phyloP scores from a whole-genome alignment of 2,329 filamentous ascomycete genomes.

The Exophiala viscosa region DNA sequence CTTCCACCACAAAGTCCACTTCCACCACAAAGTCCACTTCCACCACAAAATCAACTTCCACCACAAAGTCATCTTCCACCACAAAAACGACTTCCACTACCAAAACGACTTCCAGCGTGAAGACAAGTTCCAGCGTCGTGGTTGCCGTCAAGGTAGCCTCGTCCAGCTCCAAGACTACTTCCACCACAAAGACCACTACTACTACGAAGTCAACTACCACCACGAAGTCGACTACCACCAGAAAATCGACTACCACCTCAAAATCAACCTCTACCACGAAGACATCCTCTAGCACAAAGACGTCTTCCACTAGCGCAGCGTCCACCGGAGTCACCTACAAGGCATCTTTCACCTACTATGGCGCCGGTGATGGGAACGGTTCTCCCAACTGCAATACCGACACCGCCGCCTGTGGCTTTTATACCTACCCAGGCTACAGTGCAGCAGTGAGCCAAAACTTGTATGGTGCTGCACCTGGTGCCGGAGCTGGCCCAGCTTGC shows the following conservation, averaged over 20 bases:
- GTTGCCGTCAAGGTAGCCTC: no score
- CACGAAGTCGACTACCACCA: not conserved
- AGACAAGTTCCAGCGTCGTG: no score
- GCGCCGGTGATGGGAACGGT: conserved; percentile 33
- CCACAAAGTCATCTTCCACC: not conserved
- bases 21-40: no score
- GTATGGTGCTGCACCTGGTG: conserved; percentile 37
- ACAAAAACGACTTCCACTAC: conserved; percentile 7
- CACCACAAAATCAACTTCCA: not conserved
- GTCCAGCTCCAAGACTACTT: no score
- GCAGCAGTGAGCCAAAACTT: conserved; percentile 39
- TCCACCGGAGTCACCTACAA: conserved; percentile 23
- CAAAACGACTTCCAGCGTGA: conserved; percentile 8
- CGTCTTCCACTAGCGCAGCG: conserved; percentile 10
- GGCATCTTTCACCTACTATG: conserved; percentile 37
- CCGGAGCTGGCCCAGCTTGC: conserved; percentile 38
- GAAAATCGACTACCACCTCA: not conserved
- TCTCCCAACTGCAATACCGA: conserved; percentile 36
- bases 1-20: no score
- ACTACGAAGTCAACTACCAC: no score
- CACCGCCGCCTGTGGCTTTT: conserved; percentile 37
- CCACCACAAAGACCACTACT: not conserved
- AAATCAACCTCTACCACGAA: not conserved
- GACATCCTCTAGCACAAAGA: conserved; percentile 7
- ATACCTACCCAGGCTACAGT: conserved; percentile 33